A percentile compares a stretch with the other conserved stretches of the same genome.
These are phyloP conservation scores for Lasiosphaeriaceae sp. DNA, from an alignment of 495 filamentous ascomycete genomes.

Conservation along the genomic window DNA sequence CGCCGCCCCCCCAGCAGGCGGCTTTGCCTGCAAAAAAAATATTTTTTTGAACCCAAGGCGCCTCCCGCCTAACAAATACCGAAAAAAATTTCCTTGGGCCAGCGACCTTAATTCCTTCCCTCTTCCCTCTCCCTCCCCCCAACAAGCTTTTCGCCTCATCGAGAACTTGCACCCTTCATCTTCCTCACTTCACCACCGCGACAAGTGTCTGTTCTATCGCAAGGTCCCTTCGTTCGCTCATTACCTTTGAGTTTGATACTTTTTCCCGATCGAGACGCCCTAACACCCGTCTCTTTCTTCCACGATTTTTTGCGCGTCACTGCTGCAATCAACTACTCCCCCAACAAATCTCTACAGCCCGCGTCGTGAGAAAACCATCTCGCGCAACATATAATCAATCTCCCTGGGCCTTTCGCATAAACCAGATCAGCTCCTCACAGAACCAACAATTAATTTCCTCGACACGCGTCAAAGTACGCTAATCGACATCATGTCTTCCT, in stretches of 20 bases:
- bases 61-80: constrained; percentile 8
- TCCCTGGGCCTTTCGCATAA: background rate
- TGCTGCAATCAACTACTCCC: background rate
- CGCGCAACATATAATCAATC: background rate
- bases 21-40: constrained; percentile 13
- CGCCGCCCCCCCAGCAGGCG: background rate
- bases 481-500: constrained; percentile 47
- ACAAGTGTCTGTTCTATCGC: background rate
- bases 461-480: constrained; percentile 34
- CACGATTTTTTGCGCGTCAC: background rate
- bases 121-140: constrained; percentile 1
- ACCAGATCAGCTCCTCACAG: background rate
- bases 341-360: background rate
- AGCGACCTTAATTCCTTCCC: constrained; percentile 6
- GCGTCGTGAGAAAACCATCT: background rate
- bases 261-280: background rate
- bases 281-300: background rate
- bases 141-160: constrained; percentile 8
- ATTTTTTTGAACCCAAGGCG: constrained; percentile 11
- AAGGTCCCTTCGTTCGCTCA: constrained; percentile 2
- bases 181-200: background rate
- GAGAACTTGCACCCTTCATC: constrained; percentile 10
- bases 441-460: background rate
- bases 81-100: constrained; percentile 18
- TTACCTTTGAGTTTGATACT: background rate